phyloP scores from a whole-genome alignment of 1,139 yeast genomes.

The Sporopachydermia cereana region DNA sequence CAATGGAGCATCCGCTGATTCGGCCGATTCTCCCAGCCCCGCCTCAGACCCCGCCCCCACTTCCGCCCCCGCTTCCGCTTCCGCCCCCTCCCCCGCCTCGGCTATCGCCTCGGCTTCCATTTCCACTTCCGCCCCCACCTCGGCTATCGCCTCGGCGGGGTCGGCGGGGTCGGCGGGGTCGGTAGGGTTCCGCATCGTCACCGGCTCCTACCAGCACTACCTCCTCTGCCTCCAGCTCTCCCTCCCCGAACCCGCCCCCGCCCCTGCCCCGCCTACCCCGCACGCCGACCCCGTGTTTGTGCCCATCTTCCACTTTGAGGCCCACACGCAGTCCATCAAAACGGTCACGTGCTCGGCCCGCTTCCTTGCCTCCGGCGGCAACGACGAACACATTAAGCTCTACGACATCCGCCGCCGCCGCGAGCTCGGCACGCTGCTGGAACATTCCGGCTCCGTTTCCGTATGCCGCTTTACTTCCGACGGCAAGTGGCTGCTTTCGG shows the following conservation, averaged over 20 bases:
- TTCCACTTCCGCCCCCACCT: not conserved
- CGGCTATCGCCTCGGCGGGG: not conserved
- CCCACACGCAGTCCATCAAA: slow-evolving; percentile 82
- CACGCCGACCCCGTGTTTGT: slow-evolving; percentile 42
- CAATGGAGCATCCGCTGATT: not conserved
- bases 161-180: not conserved
- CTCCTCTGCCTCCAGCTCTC: slow-evolving; percentile 71
- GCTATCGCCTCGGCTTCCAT: not conserved
- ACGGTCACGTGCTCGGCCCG: slow-evolving; percentile 75
- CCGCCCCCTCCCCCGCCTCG: not conserved
- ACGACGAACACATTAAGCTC: slow-evolving; percentile 90
- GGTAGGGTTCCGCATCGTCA: slow-evolving; percentile 55
- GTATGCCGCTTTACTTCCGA: slow-evolving; percentile 52
- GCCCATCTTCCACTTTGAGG: slow-evolving; percentile 91
- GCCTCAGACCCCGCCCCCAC: not conserved
- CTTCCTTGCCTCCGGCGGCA: slow-evolving; percentile 86
- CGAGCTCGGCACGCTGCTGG: slow-evolving; percentile 81
- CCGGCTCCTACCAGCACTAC: slow-evolving; percentile 94
- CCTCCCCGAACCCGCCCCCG: slow-evolving; percentile 28
- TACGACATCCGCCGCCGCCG: slow-evolving; percentile 90
- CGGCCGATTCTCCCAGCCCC: slow-evolving; percentile 16
- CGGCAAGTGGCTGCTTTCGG: slow-evolving; percentile 84
- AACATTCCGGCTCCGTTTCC: slow-evolving; percentile 86
- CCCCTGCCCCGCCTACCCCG: slow-evolving; percentile 16
- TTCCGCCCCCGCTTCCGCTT: not conserved